Percentiles rank a stretch among this genome's conserved stretches.
Conservation (phyloP, 1,139 yeast species). For the Blastobotrys proliferans region DNA sequence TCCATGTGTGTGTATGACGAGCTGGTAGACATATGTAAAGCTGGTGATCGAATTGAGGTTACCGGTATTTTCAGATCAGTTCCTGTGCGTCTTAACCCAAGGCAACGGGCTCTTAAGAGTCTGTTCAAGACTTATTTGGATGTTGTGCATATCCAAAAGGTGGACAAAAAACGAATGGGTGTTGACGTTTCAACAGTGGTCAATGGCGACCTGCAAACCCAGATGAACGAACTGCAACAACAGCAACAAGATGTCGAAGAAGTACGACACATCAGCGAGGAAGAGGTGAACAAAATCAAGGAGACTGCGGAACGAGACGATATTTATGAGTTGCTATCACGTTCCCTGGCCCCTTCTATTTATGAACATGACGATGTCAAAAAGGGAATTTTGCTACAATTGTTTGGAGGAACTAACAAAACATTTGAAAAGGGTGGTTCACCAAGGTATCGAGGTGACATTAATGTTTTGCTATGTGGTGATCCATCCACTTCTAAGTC, state of each 20-base stretch:
- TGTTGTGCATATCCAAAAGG: constrained; percentile 86
- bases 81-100: constrained; percentile 83
- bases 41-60: constrained; percentile 95
- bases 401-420: constrained; percentile 95
- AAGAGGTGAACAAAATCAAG: constrained; percentile 62
- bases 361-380: constrained; percentile 95
- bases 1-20: constrained; percentile 95
- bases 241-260: constrained; percentile 61
- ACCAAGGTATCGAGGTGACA: constrained; percentile 86
- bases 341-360: constrained; percentile 93
- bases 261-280: constrained; percentile 59
- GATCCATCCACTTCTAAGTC: constrained; percentile 98
- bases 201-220: constrained; percentile 23
- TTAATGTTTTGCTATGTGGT: constrained; percentile 87
- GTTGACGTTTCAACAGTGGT: constrained; percentile 63
- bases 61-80: constrained; percentile 93
- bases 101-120: constrained; percentile 78
- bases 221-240: constrained; percentile 24
- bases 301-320: constrained; percentile 66
- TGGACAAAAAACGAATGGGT: constrained; percentile 77
- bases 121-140: constrained; percentile 91
- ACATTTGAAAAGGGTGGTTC: constrained; percentile 81
- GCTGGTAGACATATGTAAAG: constrained; percentile 87
- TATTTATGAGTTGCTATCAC: constrained; percentile 79
- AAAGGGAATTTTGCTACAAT: constrained; percentile 85